phyloP scores from a whole-genome alignment of 495 filamentous ascomycete genomes.

The Aspergillus funiculosus region DNA sequence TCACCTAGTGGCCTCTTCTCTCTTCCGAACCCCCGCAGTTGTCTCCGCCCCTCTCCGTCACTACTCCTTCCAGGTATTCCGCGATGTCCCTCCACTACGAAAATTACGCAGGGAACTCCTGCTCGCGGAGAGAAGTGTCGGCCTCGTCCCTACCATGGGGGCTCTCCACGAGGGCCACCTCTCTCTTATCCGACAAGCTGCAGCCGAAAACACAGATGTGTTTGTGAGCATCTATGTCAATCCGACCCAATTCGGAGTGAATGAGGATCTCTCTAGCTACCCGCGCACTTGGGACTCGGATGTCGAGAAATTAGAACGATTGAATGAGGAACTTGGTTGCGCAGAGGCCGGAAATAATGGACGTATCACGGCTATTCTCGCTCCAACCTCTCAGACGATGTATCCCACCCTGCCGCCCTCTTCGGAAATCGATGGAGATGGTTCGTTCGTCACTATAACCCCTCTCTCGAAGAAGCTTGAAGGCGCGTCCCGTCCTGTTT shows the following conservation, averaged over 20 bases:
- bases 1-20: conserved; percentile 24
- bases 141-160: conserved; percentile 94
- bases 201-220: conserved; percentile 73
- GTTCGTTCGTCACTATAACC: conserved; percentile 90
- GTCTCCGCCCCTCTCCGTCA: conserved; percentile 22
- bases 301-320: conserved; percentile 52
- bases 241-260: conserved; percentile 89
- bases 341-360: conserved; percentile 46
- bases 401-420: conserved; percentile 80
- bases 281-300: conserved; percentile 87
- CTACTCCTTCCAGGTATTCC: conserved; percentile 61
- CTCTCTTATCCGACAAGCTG: conserved; percentile 79
- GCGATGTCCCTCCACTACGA: conserved; percentile 65
- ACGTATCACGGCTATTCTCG: conserved; percentile 74
- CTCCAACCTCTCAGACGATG: conserved; percentile 75
- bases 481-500: conserved; percentile 81
- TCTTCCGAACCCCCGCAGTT: conserved; percentile 25
- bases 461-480: conserved; percentile 76
- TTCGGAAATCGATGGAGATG: conserved; percentile 68
- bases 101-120: conserved; percentile 63
- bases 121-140: conserved; percentile 64
- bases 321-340: conserved; percentile 65
- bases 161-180: conserved; percentile 89
- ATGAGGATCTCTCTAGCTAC: conserved; percentile 82
- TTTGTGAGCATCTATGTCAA: conserved; percentile 93